These are phyloP conservation scores for Curvularia sp. DNA, from an alignment of 2,329 filamentous ascomycete species.

Conservation along the genomic window DNA sequence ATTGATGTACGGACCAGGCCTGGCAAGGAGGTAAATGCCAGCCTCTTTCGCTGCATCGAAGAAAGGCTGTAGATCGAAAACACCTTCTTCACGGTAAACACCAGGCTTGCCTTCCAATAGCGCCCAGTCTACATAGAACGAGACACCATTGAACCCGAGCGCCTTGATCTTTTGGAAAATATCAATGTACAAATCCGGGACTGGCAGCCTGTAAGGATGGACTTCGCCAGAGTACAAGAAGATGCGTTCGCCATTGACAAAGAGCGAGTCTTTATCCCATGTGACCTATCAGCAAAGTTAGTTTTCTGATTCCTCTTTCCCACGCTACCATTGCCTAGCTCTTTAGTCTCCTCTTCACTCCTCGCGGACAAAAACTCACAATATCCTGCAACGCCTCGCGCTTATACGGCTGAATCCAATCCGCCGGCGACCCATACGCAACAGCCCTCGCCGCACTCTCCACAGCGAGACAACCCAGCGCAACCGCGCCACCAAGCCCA, in stretches of 20 bases:
- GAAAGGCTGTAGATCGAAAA: conserved; percentile 76
- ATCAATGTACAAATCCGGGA: conserved; percentile 70
- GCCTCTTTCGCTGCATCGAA: conserved; percentile 76
- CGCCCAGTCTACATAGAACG: conserved; percentile 82
- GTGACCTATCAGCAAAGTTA: conserved; percentile 57
- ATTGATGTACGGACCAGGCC: conserved; percentile 77
- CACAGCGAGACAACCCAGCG: conserved; percentile 51
- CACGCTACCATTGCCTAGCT: not conserved
- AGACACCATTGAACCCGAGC: conserved; percentile 79
- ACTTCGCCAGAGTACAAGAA: conserved; percentile 78
- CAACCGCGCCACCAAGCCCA: conserved; percentile 31
- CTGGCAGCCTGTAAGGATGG: conserved; percentile 71
- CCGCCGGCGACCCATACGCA: conserved; percentile 56
- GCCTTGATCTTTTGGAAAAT: conserved; percentile 84
- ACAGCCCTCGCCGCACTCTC: conserved; percentile 58
- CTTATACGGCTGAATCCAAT: conserved; percentile 58
- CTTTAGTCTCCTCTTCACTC: not conserved
- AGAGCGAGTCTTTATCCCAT: conserved; percentile 75
- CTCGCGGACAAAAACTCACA: conserved; percentile 49
- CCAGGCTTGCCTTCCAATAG: conserved; percentile 76
- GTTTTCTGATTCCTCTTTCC: not conserved
- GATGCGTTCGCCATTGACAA: conserved; percentile 71
- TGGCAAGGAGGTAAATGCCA: conserved; percentile 77
- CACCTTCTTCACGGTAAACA: conserved; percentile 71
- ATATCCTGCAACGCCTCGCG: conserved; percentile 63